A percentile compares a stretch with the other conserved stretches of the same genome.
Conservation (phyloP, 805 yeast genomes). For the Blastobotrys mokoenaii region DNA sequence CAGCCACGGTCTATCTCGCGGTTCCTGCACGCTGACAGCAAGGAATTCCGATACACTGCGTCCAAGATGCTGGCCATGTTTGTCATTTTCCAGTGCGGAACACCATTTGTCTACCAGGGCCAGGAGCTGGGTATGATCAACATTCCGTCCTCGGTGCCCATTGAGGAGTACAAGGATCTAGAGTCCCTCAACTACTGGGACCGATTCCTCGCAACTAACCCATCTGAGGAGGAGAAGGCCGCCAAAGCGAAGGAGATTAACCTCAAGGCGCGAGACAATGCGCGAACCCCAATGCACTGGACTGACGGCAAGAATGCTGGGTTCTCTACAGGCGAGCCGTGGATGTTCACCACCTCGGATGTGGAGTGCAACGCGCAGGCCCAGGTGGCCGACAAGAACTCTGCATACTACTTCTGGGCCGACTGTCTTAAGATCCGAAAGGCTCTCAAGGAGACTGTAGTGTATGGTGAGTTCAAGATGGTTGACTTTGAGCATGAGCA, state of each 20-base stretch:
- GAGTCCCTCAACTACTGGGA: conserved; percentile 37
- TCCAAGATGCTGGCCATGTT: conserved; percentile 43
- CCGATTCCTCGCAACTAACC: conserved; percentile 21
- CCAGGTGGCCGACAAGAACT: conserved; percentile 38
- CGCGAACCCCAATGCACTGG: conserved; percentile 55
- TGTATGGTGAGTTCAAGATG: conserved; percentile 40
- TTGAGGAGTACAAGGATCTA: conserved; percentile 44
- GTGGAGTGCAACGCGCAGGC: conserved; percentile 40
- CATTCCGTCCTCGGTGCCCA: conserved; percentile 38
- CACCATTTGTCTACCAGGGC: conserved; percentile 51
- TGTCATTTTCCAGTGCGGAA: conserved; percentile 42
- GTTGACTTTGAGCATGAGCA: conserved; percentile 37
- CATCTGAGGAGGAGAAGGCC: conserved; percentile 16
- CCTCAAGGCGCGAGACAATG: conserved; percentile 40
- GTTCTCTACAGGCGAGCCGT: conserved; percentile 39
- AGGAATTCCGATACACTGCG: conserved; percentile 30
- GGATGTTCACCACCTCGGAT: conserved; percentile 46
- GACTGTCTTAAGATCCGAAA: conserved; percentile 38
- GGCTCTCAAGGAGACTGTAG: conserved; percentile 34
- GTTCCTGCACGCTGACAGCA: conserved; percentile 34
- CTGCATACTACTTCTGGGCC: conserved; percentile 40
- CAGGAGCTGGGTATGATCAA: conserved; percentile 54
- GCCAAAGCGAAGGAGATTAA: conserved; percentile 4
- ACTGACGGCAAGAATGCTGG: conserved; percentile 36
- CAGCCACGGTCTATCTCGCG: conserved; percentile 47